Conservation (phyloP, 2,329 filamentous ascomycete genomes). For the Penicillium polonicum region DNA sequence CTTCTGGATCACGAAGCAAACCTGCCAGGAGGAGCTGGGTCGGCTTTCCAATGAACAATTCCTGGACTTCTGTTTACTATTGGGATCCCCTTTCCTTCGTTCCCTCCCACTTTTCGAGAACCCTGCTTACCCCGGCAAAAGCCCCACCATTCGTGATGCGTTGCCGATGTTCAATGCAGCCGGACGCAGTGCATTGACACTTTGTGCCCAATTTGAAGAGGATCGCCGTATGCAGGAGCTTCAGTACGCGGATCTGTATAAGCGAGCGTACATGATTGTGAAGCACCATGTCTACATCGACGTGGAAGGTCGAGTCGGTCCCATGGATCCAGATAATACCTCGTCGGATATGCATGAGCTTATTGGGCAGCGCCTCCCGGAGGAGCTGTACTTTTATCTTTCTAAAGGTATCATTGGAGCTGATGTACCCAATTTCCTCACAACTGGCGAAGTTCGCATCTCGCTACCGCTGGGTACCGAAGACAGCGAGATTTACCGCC, state of each 20-base stretch:
- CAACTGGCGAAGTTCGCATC: conserved; percentile 73
- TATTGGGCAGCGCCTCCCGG: conserved; percentile 82
- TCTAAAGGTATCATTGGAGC: conserved; percentile 78
- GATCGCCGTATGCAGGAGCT: conserved; percentile 69
- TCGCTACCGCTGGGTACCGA: conserved; percentile 83
- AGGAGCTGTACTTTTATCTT: conserved; percentile 88
- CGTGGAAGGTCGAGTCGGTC: conserved; percentile 71
- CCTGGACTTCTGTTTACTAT: conserved; percentile 77
- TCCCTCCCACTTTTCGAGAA: conserved; percentile 75
- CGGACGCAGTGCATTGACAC: conserved; percentile 67
- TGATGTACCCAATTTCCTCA: conserved; percentile 77
- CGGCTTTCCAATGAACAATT: conserved; percentile 69
- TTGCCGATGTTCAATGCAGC: conserved; percentile 69
- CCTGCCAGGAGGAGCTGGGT: conserved; percentile 67
- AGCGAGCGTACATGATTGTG: conserved; percentile 78
- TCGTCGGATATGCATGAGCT: conserved; percentile 86
- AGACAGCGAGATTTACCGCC: conserved; percentile 74
- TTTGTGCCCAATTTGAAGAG: conserved; percentile 77
- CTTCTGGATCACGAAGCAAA: conserved; percentile 62
- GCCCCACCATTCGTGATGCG: conserved; percentile 68
- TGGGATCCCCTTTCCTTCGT: conserved; percentile 76
- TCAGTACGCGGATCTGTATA: conserved; percentile 81
- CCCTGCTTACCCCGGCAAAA: conserved; percentile 54
- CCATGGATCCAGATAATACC: conserved; percentile 69
- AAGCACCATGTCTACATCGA: conserved; percentile 84